Evolutionary conservation across 2,329 filamentous ascomycete species (phyloP).

Genomic region (Colletotrichum sp.): DNA sequence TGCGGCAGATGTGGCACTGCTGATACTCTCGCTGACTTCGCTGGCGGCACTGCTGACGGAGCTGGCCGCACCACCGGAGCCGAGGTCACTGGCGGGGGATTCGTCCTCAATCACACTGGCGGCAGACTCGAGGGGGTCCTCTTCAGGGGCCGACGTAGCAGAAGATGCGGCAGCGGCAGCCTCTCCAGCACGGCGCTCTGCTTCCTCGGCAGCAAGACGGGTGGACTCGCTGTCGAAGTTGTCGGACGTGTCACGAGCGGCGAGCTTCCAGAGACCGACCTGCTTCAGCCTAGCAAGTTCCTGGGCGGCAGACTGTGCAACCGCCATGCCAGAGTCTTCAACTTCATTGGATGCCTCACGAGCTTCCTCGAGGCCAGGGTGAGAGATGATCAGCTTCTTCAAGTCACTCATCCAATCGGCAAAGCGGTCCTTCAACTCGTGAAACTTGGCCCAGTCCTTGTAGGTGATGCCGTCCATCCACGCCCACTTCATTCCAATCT

Average conservation of each 20-base stretch:
- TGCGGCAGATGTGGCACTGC: constrained; percentile 21
- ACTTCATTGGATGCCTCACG: constrained; percentile 71
- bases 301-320: constrained; percentile 79
- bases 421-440: constrained; percentile 82
- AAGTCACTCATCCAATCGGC: constrained; percentile 86
- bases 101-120: constrained; percentile 18
- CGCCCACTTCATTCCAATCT: constrained; percentile 93
- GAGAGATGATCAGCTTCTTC: constrained; percentile 74
- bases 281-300: constrained; percentile 84
- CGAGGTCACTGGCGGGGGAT: constrained; percentile 12
- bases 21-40: neutral
- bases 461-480: constrained; percentile 96
- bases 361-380: constrained; percentile 73
- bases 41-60: constrained; percentile 7
- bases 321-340: constrained; percentile 79
- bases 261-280: constrained; percentile 83
- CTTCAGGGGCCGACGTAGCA: constrained; percentile 10
- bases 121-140: constrained; percentile 21
- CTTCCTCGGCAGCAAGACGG: constrained; percentile 58
- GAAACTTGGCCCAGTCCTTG: constrained; percentile 96
- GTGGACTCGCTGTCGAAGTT: constrained; percentile 77
- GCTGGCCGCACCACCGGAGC: neutral
- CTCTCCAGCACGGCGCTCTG: constrained; percentile 35
- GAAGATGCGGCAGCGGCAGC: constrained; percentile 27
- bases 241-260: constrained; percentile 73